Conservation (phyloP, 2,329 filamentous ascomycete genomes). For the Cryphonectria nitschkei region DNA sequence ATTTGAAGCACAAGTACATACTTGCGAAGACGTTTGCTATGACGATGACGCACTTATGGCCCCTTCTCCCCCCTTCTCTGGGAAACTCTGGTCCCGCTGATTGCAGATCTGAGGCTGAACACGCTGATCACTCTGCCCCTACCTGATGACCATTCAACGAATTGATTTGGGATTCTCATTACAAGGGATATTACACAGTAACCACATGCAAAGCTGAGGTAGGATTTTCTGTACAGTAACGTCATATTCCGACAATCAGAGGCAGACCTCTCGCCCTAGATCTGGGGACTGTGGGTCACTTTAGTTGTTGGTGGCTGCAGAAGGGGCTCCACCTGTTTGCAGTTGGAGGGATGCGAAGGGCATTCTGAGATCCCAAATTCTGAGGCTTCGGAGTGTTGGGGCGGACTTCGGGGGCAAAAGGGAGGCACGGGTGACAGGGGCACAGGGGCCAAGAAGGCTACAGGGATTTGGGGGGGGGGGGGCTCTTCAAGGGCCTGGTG, state of each 20-base stretch:
- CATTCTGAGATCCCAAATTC: not conserved
- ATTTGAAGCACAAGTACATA: not conserved
- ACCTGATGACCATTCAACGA: not conserved
- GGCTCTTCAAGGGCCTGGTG: not conserved
- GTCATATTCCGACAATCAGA: not conserved
- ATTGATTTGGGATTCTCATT: not conserved
- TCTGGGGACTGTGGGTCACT: slow-evolving; percentile 14
- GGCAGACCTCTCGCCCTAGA: not conserved
- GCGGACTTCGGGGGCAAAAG: not conserved
- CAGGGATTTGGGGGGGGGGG: not conserved
- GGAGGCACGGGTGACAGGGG: not conserved
- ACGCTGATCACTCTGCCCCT: not conserved
- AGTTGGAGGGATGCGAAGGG: not conserved
- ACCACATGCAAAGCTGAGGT: not conserved
- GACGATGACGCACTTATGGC: not conserved
- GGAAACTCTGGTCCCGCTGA: not conserved
- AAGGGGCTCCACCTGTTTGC: slow-evolving; percentile 9
- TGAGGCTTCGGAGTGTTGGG: slow-evolving; percentile 1
- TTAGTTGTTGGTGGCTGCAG: not conserved
- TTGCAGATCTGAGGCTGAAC: not conserved
- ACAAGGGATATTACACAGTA: not conserved
- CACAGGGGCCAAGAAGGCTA: not conserved
- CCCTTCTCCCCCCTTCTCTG: not conserved
- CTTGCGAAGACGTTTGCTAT: not conserved
- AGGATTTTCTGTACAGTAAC: not conserved